Conservation (phyloP, 352 stramenopile species). For the Globisporangium irregulare region DNA sequence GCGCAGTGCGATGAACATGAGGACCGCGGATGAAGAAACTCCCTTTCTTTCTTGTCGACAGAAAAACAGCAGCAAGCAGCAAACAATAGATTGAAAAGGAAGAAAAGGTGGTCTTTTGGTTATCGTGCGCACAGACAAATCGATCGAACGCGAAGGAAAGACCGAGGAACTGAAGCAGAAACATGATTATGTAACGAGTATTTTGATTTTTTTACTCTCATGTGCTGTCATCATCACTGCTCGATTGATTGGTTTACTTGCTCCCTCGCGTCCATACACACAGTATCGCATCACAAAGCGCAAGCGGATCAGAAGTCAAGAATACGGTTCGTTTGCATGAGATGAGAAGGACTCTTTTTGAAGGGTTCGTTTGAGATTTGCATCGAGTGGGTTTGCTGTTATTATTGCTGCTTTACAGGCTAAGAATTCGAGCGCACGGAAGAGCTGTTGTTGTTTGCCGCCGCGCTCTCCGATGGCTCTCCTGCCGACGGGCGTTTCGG, state of each 20-base stretch:
- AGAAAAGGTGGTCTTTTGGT: slow-evolving; percentile 9
- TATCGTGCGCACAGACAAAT: slow-evolving; percentile 3
- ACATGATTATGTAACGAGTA: slow-evolving; percentile 18
- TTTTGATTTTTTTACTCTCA: slow-evolving; percentile 11
- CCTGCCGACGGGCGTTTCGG: background rate
- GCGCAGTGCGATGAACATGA: background rate
- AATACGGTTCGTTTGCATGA: background rate
- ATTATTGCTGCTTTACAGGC: background rate
- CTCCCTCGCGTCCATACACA: background rate
- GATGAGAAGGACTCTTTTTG: background rate
- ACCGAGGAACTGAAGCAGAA: slow-evolving; percentile 5
- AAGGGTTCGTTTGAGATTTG: background rate
- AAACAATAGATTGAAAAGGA: slow-evolving; percentile 14
- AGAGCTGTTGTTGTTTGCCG: background rate
- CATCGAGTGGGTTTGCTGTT: background rate
- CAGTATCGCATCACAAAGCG: background rate
- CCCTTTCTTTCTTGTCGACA: slow-evolving; percentile 6
- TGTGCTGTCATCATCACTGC: background rate
- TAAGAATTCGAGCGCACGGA: background rate
- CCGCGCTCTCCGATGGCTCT: background rate
- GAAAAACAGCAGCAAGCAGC: background rate
- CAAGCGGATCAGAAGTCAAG: background rate
- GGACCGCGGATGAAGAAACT: slow-evolving; percentile 1
- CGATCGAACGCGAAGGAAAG: background rate
- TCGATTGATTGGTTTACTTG: background rate